Evolutionary conservation across 768 basidiomycete species (phyloP).

Genomic region (Russula olivacea): DNA sequence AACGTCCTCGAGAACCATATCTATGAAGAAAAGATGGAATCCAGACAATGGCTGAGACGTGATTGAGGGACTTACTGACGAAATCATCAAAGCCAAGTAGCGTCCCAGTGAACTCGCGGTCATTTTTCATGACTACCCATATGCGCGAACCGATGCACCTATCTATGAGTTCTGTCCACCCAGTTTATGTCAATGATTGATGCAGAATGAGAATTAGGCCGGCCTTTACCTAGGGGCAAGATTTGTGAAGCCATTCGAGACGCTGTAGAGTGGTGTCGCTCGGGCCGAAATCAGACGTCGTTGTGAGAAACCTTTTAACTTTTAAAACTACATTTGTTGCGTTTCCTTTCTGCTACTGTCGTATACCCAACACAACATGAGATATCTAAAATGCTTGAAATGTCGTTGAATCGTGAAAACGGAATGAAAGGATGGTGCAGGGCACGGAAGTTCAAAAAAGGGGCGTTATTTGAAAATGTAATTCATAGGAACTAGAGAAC

Average conservation of each 20-base stretch:
- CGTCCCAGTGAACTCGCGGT: conserved; percentile 94
- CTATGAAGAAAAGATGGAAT: conserved; percentile 34
- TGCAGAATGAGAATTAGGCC: background rate
- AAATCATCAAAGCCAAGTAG: conserved; percentile 97
- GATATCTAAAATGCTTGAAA: conserved; percentile 25
- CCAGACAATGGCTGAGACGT: background rate
- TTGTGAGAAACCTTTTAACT: background rate
- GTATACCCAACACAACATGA: conserved; percentile 18
- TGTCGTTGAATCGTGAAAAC: conserved; percentile 18
- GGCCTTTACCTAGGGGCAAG: conserved; percentile 70
- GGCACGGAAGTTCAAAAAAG: conserved; percentile 11
- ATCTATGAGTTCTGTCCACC: conserved; percentile 79
- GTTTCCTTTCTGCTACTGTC: conserved; percentile 11
- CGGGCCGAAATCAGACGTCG: conserved; percentile 8
- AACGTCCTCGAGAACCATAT: conserved; percentile 95
- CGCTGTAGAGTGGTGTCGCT: background rate
- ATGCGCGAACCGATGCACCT: conserved; percentile 95
- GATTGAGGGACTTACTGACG: conserved; percentile 74
- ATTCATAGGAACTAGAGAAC: conserved; percentile 18
- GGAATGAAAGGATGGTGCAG: conserved; percentile 7
- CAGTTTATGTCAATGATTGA: conserved; percentile 1
- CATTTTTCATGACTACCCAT: conserved; percentile 98
- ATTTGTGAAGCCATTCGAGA: conserved; percentile 82
- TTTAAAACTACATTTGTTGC: conserved; percentile 20
- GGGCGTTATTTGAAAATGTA: conserved; percentile 18